A percentile compares a stretch with the other conserved stretches of the same genome.
Evolutionary conservation across 1,139 yeast species (phyloP).

Genomic region (Saccharomycopsis hybrid): DNA sequence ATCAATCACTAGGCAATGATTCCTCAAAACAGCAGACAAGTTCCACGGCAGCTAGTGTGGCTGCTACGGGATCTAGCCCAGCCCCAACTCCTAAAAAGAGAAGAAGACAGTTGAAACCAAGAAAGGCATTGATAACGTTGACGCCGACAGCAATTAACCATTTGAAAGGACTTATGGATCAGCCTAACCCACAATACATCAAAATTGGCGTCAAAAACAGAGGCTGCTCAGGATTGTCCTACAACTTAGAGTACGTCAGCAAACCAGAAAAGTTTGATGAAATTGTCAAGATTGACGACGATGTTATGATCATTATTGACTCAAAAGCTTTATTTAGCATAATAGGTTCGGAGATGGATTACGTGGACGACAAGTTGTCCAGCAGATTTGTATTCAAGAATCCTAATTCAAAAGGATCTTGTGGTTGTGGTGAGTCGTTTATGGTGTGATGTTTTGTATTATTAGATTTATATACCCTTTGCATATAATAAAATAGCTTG

Average conservation of each 20-base stretch:
- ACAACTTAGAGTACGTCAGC: constrained; percentile 83
- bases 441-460: constrained; percentile 47
- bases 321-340: constrained; percentile 93
- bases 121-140: constrained; percentile 81
- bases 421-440: constrained; percentile 98
- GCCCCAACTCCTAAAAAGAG: constrained; percentile 32
- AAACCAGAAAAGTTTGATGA: constrained; percentile 93
- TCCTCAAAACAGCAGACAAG: neutral
- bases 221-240: constrained; percentile 94
- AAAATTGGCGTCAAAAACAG: constrained; percentile 92
- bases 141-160: constrained; percentile 70
- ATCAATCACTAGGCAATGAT: neutral
- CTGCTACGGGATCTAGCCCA: neutral
- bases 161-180: constrained; percentile 56
- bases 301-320: constrained; percentile 86
- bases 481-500: neutral
- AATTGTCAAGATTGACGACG: constrained; percentile 76
- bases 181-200: constrained; percentile 83
- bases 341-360: constrained; percentile 97
- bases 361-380: constrained; percentile 88
- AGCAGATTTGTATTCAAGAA: constrained; percentile 87
- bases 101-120: constrained; percentile 69
- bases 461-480: neutral
- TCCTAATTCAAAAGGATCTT: constrained; percentile 95
- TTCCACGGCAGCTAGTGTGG: neutral